Conservation (phyloP, 2,329 filamentous ascomycete genomes). For the Alternaria brassicicola region DNA sequence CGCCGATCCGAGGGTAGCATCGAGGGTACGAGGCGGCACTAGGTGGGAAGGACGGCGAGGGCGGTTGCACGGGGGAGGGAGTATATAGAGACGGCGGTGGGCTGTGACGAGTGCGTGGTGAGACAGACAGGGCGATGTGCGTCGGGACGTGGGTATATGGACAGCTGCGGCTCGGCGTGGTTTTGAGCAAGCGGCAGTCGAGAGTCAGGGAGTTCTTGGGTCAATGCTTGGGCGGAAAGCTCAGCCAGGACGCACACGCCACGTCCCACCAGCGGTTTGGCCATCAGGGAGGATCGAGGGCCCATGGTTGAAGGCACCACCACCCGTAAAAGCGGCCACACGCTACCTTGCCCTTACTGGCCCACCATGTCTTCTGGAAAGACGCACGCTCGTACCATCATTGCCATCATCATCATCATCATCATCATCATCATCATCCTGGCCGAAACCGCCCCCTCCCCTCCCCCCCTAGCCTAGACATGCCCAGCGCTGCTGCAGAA, state of each 20-base stretch:
- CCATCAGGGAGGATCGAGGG: conserved; percentile 8
- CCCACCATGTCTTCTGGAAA: conserved; percentile 26
- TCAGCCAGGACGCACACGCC: conserved; percentile 27
- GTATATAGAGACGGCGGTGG: conserved; percentile 1
- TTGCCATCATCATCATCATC: too few species aligned
- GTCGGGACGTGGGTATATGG: conserved; percentile 24
- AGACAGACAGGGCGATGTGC: conserved; percentile 28
- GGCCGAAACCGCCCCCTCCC: conserved; percentile 14
- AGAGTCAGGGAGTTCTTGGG: conserved; percentile 25
- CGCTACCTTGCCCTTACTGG: conserved; percentile 8
- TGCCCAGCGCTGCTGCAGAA: not conserved
- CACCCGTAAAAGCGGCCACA: conserved; percentile 20
- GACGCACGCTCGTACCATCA: conserved; percentile 23
- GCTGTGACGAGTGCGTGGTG: conserved; percentile 24
- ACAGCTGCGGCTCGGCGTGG: conserved; percentile 45
- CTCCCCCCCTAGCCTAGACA: too few species aligned
- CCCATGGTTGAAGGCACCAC: conserved; percentile 17
- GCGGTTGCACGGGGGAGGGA: not conserved
- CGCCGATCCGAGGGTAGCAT: conserved; percentile 6
- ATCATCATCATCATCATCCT: too few species aligned
- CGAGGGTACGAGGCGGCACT: not conserved
- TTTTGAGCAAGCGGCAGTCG: conserved; percentile 40
- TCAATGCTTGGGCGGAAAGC: conserved; percentile 27
- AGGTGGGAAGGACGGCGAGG: not conserved
- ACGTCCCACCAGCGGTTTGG: conserved; percentile 22